Conservation (phyloP, 345 rosid genomes). For the Sapria himalayana region DNA sequence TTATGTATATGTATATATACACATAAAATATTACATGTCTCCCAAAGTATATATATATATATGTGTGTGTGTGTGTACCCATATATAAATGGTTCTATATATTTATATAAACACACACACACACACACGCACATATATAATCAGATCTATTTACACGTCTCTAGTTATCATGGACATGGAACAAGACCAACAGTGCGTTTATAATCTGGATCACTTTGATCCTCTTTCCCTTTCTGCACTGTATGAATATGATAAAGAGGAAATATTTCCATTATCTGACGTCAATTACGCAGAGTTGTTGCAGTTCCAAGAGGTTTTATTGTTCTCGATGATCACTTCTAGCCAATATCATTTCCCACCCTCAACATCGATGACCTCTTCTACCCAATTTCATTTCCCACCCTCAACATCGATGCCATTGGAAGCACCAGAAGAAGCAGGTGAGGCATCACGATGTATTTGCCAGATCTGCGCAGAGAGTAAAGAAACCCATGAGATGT, state of each 20-base stretch:
- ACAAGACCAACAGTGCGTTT: neutral
- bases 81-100: too few species aligned
- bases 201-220: slow-evolving; percentile 11
- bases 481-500: slow-evolving; percentile 19
- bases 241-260: slow-evolving; percentile 15
- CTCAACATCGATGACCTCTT: too few species aligned
- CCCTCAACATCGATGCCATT: too few species aligned
- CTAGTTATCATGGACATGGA: slow-evolving; percentile 2
- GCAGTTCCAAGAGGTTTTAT: slow-evolving; percentile 27
- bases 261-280: slow-evolving; percentile 21
- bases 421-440: slow-evolving; percentile 1
- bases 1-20: too few species aligned
- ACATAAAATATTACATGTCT: too few species aligned
- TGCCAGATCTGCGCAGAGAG: slow-evolving; percentile 42
- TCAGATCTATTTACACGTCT: too few species aligned
- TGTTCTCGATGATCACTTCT: slow-evolving; percentile 8
- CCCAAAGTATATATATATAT: too few species aligned
- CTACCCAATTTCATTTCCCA: neutral
- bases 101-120: too few species aligned
- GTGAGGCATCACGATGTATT: slow-evolving; percentile 14
- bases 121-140: too few species aligned
- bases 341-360: neutral
- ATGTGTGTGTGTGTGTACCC: too few species aligned
- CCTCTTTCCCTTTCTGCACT: slow-evolving; percentile 21
- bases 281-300: slow-evolving; percentile 21